Conservation (phyloP, 2,329 filamentous ascomycete genomes). For the Monosporascus sp. region DNA sequence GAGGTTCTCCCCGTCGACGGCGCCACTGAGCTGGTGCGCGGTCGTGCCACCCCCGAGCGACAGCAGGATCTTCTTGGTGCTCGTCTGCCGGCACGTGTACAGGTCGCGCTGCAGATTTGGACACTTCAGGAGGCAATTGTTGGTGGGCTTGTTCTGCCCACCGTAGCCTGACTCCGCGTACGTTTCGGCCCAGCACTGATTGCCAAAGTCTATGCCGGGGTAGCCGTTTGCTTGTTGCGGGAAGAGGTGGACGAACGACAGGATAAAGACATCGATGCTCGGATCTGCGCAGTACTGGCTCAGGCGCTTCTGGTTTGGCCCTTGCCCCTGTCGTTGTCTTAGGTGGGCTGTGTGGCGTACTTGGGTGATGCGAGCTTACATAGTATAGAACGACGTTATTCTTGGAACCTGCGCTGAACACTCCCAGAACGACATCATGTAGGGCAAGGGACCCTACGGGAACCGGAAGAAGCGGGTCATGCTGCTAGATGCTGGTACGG, state of each 20-base stretch:
- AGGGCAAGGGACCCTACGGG: slow-evolving; percentile 8
- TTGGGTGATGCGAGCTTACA: slow-evolving; percentile 20
- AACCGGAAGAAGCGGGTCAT: slow-evolving; percentile 3
- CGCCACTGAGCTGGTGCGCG: slow-evolving; percentile 31
- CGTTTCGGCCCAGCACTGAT: slow-evolving; percentile 29
- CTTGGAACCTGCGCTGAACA: slow-evolving; percentile 27
- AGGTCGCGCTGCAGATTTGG: slow-evolving; percentile 30
- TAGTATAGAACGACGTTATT: slow-evolving; percentile 38
- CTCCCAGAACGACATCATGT: slow-evolving; percentile 11
- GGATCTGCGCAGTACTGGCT: slow-evolving; percentile 32
- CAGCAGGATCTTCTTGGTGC: slow-evolving; percentile 34
- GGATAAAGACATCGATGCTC: slow-evolving; percentile 35
- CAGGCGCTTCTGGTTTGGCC: slow-evolving; percentile 30
- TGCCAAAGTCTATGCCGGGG: slow-evolving; percentile 36
- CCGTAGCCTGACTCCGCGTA: slow-evolving; percentile 28
- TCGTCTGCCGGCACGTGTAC: slow-evolving; percentile 31
- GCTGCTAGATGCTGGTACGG: too few species aligned
- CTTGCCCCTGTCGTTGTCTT: slow-evolving; percentile 30
- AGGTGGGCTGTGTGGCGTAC: neutral
- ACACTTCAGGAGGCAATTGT: slow-evolving; percentile 30
- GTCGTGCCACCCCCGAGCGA: slow-evolving; percentile 33
- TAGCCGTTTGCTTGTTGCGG: slow-evolving; percentile 36
- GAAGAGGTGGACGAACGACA: slow-evolving; percentile 37
- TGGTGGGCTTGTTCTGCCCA: slow-evolving; percentile 21
- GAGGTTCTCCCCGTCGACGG: slow-evolving; percentile 29